These are phyloP conservation scores for Beauveria varroae DNA, from an alignment of 2,329 filamentous ascomycete genomes.

Conservation along the genomic window DNA sequence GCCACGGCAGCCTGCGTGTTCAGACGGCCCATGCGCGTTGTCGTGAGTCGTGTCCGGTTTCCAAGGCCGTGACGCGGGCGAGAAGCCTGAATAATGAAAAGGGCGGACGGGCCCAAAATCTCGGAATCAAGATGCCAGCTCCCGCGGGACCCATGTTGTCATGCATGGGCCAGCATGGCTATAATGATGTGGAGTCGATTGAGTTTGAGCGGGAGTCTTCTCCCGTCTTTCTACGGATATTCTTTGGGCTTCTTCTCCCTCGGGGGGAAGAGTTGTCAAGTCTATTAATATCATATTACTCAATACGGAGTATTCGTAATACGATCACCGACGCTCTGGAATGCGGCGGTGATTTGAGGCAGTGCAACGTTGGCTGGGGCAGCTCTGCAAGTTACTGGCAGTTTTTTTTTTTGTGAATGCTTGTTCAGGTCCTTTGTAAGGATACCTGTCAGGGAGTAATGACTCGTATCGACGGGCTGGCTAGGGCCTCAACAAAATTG, in stretches of 20 bases:
- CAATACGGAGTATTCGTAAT: no score
- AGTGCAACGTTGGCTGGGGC: not conserved
- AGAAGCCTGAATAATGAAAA: not conserved
- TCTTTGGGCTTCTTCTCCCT: not conserved
- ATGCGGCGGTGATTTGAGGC: not conserved
- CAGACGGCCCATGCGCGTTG: not conserved
- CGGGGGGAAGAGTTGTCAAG: not conserved
- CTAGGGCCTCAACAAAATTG: conserved; percentile 1
- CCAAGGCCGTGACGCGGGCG: not conserved
- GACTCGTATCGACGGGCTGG: not conserved
- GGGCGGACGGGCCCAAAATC: not conserved
- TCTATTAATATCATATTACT: no score
- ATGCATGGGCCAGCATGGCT: no score
- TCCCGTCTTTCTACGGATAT: not conserved
- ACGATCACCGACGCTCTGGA: not conserved
- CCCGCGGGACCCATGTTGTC: not conserved
- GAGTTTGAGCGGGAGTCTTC: no score
- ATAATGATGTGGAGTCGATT: not conserved
- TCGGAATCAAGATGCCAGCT: not conserved
- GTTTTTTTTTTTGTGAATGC: no score
- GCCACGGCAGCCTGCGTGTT: not conserved
- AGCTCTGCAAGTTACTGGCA: not conserved
- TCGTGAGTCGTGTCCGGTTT: not conserved
- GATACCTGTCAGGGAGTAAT: no score
- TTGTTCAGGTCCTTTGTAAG: not conserved